Evolutionary conservation across 2,329 filamentous ascomycete species (phyloP).

Genomic region (Aspergillus latus): DNA sequence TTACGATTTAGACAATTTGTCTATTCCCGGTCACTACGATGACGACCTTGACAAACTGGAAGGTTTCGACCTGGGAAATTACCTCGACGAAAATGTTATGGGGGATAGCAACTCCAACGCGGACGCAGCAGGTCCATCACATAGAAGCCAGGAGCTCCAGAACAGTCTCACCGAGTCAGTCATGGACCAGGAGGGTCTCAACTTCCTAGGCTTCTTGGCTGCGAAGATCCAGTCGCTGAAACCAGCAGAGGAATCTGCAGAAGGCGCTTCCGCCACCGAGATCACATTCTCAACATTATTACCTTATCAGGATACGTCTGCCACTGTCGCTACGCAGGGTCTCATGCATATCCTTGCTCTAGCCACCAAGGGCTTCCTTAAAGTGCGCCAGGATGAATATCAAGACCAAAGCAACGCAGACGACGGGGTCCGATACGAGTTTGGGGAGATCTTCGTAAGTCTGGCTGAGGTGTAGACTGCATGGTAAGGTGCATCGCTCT

Average conservation of each 20-base stretch:
- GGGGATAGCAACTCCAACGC: conserved; percentile 22
- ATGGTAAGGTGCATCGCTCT: too few relatives aligned
- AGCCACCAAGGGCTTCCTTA: conserved; percentile 64
- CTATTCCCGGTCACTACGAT: conserved; percentile 21
- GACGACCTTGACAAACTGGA: conserved; percentile 27
- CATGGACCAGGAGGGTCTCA: conserved; percentile 59
- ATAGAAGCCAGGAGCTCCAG: conserved; percentile 17
- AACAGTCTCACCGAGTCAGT: conserved; percentile 51
- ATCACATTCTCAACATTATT: conserved; percentile 71
- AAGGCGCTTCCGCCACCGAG: background rate
- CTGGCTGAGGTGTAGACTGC: conserved; percentile 17
- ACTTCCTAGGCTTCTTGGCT: conserved; percentile 63
- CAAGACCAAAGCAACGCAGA: conserved; percentile 30
- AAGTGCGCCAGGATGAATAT: conserved; percentile 60
- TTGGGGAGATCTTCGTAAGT: conserved; percentile 32
- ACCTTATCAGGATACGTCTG: conserved; percentile 54
- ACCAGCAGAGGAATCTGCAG: conserved; percentile 7
- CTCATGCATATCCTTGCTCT: conserved; percentile 73
- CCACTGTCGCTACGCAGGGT: conserved; percentile 68
- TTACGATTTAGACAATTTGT: conserved; percentile 28
- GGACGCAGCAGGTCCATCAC: conserved; percentile 33
- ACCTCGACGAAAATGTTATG: conserved; percentile 36
- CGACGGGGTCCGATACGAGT: conserved; percentile 23
- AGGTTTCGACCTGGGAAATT: conserved; percentile 32
- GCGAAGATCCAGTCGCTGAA: conserved; percentile 44